A percentile compares a stretch with the other conserved stretches of the same genome.
These are phyloP conservation scores for Starmerella roubikii DNA, from an alignment of 805 yeast species.

Conservation along the genomic window DNA sequence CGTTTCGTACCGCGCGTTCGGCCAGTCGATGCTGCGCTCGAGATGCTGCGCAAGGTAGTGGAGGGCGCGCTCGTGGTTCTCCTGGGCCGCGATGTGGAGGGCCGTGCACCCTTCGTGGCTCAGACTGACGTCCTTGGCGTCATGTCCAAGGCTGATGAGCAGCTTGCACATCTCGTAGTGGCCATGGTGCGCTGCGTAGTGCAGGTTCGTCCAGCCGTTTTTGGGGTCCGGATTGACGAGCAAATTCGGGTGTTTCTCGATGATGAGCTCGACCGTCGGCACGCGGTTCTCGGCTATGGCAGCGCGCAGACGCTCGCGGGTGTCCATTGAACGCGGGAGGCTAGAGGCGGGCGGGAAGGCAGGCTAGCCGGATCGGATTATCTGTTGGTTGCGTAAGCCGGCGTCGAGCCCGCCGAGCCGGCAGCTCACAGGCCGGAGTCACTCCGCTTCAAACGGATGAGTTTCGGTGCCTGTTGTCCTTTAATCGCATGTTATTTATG, in stretches of 20 bases:
- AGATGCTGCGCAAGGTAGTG: constrained; percentile 58
- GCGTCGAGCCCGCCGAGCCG: too few species aligned
- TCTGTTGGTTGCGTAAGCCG: too few species aligned
- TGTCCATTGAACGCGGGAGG: too few species aligned
- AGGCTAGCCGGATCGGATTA: too few species aligned
- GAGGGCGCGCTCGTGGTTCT: constrained; percentile 59
- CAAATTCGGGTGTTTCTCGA: constrained; percentile 56
- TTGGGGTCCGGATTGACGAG: constrained; percentile 52
- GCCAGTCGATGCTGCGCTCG: constrained; percentile 43
- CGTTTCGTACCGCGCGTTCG: constrained; percentile 34
- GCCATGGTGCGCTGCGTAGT: constrained; percentile 67
- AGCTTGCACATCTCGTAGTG: constrained; percentile 49
- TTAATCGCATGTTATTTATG: neutral
- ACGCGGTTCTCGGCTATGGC: constrained; percentile 53
- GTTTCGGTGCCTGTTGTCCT: neutral
- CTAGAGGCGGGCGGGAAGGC: too few species aligned
- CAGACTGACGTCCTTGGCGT: constrained; percentile 35
- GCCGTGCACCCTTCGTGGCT: constrained; percentile 49
- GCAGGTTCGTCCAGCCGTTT: constrained; percentile 75
- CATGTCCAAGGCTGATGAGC: constrained; percentile 45
- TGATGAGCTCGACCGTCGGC: constrained; percentile 47
- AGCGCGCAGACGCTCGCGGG: constrained; percentile 49
- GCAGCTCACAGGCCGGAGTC: too few species aligned
- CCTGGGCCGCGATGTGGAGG: constrained; percentile 52
- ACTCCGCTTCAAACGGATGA: too few species aligned